Evolutionary conservation across 805 yeast genomes (phyloP).

Genomic region (Metschnikowia noctiluminum): DNA sequence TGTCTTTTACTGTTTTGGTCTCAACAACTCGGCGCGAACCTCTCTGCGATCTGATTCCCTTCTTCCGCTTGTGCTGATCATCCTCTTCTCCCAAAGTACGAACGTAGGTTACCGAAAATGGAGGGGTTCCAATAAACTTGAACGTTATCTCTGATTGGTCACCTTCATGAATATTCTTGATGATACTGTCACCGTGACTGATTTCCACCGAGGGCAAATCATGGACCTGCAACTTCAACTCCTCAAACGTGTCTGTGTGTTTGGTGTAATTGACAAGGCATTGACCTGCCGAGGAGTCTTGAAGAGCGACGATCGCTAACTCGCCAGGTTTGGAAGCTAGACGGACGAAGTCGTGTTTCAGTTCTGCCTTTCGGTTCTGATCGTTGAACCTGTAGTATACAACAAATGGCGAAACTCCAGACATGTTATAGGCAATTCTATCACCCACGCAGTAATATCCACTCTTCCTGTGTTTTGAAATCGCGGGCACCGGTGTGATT

Average conservation of each 20-base stretch:
- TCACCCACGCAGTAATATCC: slow-evolving; percentile 88
- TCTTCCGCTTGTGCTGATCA: slow-evolving; percentile 22
- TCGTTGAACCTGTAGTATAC: slow-evolving; percentile 74
- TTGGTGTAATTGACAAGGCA: slow-evolving; percentile 62
- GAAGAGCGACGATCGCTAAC: slow-evolving; percentile 60
- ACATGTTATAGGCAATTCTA: slow-evolving; percentile 67
- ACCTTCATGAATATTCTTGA: slow-evolving; percentile 89
- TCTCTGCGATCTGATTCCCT: slow-evolving; percentile 16
- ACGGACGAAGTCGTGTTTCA: slow-evolving; percentile 50
- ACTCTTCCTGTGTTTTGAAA: slow-evolving; percentile 31
- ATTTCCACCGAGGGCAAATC: slow-evolving; percentile 75
- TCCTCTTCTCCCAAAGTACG: slow-evolving; percentile 52
- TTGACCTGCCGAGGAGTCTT: slow-evolving; percentile 68
- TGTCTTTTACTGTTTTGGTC: slow-evolving; percentile 63
- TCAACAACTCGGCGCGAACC: slow-evolving; percentile 35
- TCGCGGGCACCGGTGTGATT: slow-evolving; percentile 75
- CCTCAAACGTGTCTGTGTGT: slow-evolving; percentile 29
- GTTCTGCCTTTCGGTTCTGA: slow-evolving; percentile 52
- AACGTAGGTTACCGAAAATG: slow-evolving; percentile 81
- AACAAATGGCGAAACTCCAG: slow-evolving; percentile 78
- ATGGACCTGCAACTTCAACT: slow-evolving; percentile 34
- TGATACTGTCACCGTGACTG: slow-evolving; percentile 68
- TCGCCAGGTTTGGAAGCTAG: slow-evolving; percentile 82
- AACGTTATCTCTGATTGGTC: slow-evolving; percentile 88
- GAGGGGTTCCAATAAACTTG: slow-evolving; percentile 83